These are phyloP conservation scores for Physcia stellaris DNA, from an alignment of 495 filamentous ascomycete genomes.

Conservation along the genomic window DNA sequence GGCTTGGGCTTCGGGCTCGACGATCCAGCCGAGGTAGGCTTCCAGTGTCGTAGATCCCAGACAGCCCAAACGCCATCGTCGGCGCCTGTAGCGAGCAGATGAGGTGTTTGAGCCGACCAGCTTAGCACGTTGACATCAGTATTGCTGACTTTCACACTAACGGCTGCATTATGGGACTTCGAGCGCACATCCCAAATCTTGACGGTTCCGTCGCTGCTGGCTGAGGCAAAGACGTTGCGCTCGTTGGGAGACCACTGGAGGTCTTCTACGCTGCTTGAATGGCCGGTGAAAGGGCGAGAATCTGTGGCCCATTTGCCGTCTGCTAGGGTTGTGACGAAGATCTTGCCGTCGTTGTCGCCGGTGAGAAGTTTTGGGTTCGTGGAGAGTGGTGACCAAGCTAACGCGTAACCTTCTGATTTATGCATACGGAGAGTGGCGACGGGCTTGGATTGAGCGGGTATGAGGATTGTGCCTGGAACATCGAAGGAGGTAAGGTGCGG, in stretches of 20 bases:
- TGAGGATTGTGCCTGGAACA: constrained; percentile 64
- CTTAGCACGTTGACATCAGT: constrained; percentile 92
- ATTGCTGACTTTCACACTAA: constrained; percentile 70
- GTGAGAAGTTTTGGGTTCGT: constrained; percentile 73
- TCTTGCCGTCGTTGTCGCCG: constrained; percentile 78
- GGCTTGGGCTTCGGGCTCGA: constrained; percentile 45
- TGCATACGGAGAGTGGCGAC: constrained; percentile 78
- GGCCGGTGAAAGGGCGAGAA: constrained; percentile 63
- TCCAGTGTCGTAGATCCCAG: constrained; percentile 94
- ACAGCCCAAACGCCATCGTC: constrained; percentile 93
- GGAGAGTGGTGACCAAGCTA: constrained; percentile 82
- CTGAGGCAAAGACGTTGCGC: constrained; percentile 81
- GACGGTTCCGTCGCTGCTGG: constrained; percentile 83
- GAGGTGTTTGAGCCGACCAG: constrained; percentile 75
- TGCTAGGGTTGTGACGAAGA: constrained; percentile 73
- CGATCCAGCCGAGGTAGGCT: constrained; percentile 39
- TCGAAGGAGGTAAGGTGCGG: constrained; percentile 79
- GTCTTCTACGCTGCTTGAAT: constrained; percentile 79
- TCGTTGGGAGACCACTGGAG: constrained; percentile 93
- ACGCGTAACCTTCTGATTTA: constrained; percentile 81
- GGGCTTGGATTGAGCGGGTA: constrained; percentile 71
- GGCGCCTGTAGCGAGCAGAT: constrained; percentile 82
- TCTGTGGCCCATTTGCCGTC: constrained; percentile 80
- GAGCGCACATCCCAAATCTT: constrained; percentile 91
- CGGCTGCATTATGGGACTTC: constrained; percentile 69